Evolutionary conservation across 140 eudicot species (phyloP).

Genomic region (Eryngium alpinum): DNA sequence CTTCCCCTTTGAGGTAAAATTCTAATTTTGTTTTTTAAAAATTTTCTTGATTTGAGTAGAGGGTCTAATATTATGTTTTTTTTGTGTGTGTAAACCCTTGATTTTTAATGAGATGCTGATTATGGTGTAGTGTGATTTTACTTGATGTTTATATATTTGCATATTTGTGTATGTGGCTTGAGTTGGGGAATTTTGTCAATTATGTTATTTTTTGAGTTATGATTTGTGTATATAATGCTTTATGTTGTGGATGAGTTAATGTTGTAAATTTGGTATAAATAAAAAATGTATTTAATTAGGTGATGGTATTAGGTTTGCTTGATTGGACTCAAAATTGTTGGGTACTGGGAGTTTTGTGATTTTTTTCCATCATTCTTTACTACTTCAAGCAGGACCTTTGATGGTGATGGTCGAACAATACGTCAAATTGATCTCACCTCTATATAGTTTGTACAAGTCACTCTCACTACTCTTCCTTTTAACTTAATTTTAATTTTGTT

Average conservation of each 20-base stretch:
- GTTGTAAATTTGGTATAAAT: background rate
- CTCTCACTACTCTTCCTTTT: too few species aligned
- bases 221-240: background rate
- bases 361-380: too few species aligned
- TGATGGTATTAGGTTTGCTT: background rate
- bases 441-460: too few species aligned
- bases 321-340: background rate
- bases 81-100: background rate
- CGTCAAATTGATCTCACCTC: too few species aligned
- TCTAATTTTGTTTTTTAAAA: background rate
- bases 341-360: background rate
- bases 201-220: background rate
- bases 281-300: background rate
- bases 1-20: background rate
- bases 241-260: background rate
- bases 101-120: background rate
- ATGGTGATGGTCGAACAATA: too few species aligned
- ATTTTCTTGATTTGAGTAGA: background rate
- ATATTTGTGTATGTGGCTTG: background rate
- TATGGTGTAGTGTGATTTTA: background rate
- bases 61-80: background rate
- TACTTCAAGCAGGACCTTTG: too few species aligned
- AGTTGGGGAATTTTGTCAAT: background rate
- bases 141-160: background rate
- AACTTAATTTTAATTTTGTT: too few species aligned